Percentiles rank a stretch among this genome's conserved stretches.
phyloP scores from a whole-genome alignment of 805 yeast genomes.

The Lipomyces sp. region DNA sequence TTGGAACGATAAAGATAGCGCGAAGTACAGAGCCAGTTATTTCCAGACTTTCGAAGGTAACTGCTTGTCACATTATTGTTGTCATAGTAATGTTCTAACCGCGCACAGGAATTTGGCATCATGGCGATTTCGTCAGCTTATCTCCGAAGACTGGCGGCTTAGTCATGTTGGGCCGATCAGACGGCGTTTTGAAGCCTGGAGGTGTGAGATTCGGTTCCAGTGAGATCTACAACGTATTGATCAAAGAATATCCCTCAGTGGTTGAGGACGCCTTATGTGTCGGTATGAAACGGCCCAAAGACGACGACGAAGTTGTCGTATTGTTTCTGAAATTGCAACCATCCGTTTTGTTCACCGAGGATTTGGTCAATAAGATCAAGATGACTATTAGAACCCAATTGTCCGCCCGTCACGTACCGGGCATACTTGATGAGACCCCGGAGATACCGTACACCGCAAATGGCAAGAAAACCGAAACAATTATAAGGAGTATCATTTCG shows the following conservation, averaged over 20 bases:
- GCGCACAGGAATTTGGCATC: constrained; percentile 37
- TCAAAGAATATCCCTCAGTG: constrained; percentile 29
- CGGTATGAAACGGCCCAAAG: constrained; percentile 37
- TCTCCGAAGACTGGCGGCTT: constrained; percentile 36
- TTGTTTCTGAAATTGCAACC: constrained; percentile 35
- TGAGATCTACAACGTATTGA: constrained; percentile 38
- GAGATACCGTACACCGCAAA: constrained; percentile 40
- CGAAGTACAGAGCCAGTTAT: constrained; percentile 36
- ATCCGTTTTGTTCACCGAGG: constrained; percentile 18
- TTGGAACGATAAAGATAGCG: constrained; percentile 35
- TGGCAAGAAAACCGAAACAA: constrained; percentile 40
- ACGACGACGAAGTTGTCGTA: constrained; percentile 37
- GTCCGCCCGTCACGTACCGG: constrained; percentile 39
- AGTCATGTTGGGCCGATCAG: constrained; percentile 40
- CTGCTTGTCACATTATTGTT: neutral
- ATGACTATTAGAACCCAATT: constrained; percentile 31
- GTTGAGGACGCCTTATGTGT: constrained; percentile 39
- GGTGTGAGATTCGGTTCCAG: constrained; percentile 40
- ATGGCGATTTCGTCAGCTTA: constrained; percentile 37
- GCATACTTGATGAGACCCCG: constrained; percentile 35
- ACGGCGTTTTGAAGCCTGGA: constrained; percentile 39
- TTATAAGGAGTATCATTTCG: constrained; percentile 37
- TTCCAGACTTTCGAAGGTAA: constrained; percentile 31
- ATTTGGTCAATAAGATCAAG: constrained; percentile 21
- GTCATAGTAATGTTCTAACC: neutral